phyloP scores from a whole-genome alignment of 1,284 basidiomycete species.

The Tylopilus sp. region DNA sequence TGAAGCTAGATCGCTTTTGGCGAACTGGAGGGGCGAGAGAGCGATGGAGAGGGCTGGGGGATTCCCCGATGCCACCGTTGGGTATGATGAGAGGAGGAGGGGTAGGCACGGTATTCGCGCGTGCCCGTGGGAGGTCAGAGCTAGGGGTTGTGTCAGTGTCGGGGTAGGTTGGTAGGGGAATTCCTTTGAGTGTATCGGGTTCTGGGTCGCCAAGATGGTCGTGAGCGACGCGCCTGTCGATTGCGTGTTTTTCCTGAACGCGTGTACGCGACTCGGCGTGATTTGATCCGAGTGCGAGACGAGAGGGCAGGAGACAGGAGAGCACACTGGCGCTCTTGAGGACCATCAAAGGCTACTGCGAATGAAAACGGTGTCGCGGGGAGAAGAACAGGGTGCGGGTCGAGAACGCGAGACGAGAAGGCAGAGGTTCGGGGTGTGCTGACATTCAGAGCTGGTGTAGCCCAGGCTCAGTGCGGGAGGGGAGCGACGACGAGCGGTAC shows the following conservation, averaged over 20 bases:
- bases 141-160: constrained; percentile 7
- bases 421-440: background rate
- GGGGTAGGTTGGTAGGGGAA: constrained; percentile 20
- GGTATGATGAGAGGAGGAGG: constrained; percentile 38
- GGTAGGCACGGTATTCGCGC: constrained; percentile 22
- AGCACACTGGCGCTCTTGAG: constrained; percentile 20
- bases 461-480: background rate
- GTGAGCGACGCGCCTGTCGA: background rate
- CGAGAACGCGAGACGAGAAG: background rate
- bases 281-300: constrained; percentile 18
- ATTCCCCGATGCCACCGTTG: constrained; percentile 56
- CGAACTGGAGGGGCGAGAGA: constrained; percentile 17
- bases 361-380: constrained; percentile 1
- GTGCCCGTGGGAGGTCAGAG: constrained; percentile 6
- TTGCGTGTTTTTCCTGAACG: constrained; percentile 22
- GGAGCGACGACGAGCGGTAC: no score
- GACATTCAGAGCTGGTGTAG: constrained; percentile 12
- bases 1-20: constrained; percentile 45
- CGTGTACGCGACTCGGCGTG: constrained; percentile 6
- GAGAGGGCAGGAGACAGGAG: constrained; percentile 29
- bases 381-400: background rate
- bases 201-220: constrained; percentile 51
- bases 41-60: constrained; percentile 43
- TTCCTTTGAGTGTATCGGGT: constrained; percentile 28
- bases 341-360: constrained; percentile 25